These are phyloP conservation scores for Colletotrichum noveboracense DNA, from an alignment of 2,329 filamentous ascomycete genomes.

Conservation along the genomic window DNA sequence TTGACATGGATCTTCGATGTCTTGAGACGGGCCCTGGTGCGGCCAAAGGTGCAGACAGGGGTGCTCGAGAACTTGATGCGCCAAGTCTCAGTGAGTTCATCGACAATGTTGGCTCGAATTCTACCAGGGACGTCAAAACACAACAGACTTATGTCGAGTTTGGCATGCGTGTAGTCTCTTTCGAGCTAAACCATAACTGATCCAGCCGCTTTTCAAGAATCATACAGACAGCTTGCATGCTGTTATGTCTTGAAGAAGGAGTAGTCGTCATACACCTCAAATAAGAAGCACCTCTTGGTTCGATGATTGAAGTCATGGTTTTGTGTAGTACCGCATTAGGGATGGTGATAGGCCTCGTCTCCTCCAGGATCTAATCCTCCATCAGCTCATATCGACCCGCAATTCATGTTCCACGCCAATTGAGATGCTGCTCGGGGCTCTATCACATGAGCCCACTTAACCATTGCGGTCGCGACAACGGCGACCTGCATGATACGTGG, in stretches of 20 bases:
- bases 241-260: rapidly evolving
- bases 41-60: background rate
- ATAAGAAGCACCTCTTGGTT: background rate
- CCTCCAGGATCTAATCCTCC: background rate
- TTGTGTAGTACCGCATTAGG: background rate
- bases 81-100: background rate
- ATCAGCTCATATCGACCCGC: background rate
- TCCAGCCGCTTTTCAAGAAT: rapidly evolving
- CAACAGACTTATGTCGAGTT: background rate
- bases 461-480: background rate
- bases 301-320: rapidly evolving
- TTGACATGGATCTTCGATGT: background rate
- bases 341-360: background rate
- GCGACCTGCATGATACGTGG: background rate
- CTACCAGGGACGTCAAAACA: background rate
- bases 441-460: background rate
- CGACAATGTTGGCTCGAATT: background rate
- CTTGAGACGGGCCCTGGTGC: background rate
- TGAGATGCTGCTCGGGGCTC: background rate
- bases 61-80: rapidly evolving
- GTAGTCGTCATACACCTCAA: rapidly evolving
- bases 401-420: background rate
- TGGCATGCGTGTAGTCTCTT: background rate
- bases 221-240: background rate
- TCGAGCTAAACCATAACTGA: background rate